phyloP scores from a whole-genome alignment of 1,284 basidiomycete genomes.

The Gomphus bonarii region DNA sequence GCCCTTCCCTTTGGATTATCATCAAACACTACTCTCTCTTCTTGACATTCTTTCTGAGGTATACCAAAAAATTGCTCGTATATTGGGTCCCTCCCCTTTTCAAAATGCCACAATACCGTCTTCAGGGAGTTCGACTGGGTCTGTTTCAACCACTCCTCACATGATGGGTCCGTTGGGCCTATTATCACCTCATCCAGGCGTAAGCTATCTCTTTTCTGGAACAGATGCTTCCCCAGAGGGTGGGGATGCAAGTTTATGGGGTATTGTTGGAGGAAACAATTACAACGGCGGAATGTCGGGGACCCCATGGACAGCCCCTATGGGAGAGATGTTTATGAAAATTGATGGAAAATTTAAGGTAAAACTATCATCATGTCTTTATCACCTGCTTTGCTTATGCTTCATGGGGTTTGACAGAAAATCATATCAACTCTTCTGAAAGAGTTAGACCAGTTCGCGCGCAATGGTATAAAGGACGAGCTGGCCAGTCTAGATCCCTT shows the following conservation, averaged over 20 bases:
- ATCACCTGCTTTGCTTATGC: conserved; percentile 5
- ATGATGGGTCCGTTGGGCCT: conserved; percentile 70
- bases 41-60: conserved; percentile 80
- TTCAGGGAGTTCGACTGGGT: conserved; percentile 1
- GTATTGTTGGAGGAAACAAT: conserved; percentile 47
- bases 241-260: conserved; percentile 51
- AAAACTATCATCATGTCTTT: conserved; percentile 7
- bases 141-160: conserved; percentile 22
- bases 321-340: conserved; percentile 69
- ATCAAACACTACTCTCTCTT: conserved; percentile 75
- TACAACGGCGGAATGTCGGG: conserved; percentile 28
- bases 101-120: conserved; percentile 21
- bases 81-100: conserved; percentile 69
- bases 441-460: conserved; percentile 72
- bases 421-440: conserved; percentile 64
- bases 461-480: conserved; percentile 72
- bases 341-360: conserved; percentile 79
- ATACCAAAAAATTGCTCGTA: conserved; percentile 73
- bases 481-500: conserved; percentile 69
- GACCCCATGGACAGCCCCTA: conserved; percentile 45
- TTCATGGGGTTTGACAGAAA: conserved; percentile 43
- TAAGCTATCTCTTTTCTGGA: conserved; percentile 62
- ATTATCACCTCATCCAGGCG: conserved; percentile 65
- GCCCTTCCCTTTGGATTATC: conserved; percentile 81
- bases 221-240: conserved; percentile 25